phyloP scores from a whole-genome alignment of 352 stramenopile genomes.

The Pythium phragmitis region DNA sequence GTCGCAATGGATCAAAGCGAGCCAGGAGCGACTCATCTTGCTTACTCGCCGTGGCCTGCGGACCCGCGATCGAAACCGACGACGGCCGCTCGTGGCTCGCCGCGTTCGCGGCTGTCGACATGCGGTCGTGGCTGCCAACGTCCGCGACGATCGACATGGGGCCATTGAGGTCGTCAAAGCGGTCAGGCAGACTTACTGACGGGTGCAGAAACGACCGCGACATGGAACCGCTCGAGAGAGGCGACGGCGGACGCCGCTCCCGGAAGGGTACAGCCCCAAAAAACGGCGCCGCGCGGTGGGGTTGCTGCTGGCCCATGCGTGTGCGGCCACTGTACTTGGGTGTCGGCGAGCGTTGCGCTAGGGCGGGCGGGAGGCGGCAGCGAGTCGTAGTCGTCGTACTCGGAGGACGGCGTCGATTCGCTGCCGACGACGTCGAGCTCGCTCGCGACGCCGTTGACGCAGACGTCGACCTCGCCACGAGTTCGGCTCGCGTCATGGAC shows the following conservation, averaged over 20 bases:
- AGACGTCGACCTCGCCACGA: conserved; percentile 6
- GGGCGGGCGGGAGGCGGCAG: too few species aligned
- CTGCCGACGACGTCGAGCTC: neutral
- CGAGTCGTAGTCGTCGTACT: neutral
- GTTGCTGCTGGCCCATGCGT: neutral
- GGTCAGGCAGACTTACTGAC: neutral
- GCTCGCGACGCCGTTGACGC: conserved; percentile 15
- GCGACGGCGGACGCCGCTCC: neutral
- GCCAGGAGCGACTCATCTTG: neutral
- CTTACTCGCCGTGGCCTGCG: neutral
- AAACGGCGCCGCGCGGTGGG: conserved; percentile 1
- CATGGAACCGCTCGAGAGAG: conserved; percentile 1
- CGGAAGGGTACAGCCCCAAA: conserved; percentile 1
- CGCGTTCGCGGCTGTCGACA: neutral
- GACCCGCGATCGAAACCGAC: neutral
- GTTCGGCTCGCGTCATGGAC: conserved; percentile 30
- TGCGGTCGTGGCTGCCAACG: conserved; percentile 36
- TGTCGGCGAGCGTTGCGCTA: neutral
- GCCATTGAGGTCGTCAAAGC: neutral
- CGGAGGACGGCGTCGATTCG: neutral
- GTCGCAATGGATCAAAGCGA: conserved; percentile 20
- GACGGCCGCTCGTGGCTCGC: conserved; percentile 6
- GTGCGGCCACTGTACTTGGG: conserved; percentile 2
- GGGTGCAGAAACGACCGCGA: conserved; percentile 50
- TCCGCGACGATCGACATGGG: conserved; percentile 38